These are phyloP conservation scores for Melampsora larici-populina DNA, from an alignment of 1,284 basidiomycete genomes.

Conservation along the genomic window DNA sequence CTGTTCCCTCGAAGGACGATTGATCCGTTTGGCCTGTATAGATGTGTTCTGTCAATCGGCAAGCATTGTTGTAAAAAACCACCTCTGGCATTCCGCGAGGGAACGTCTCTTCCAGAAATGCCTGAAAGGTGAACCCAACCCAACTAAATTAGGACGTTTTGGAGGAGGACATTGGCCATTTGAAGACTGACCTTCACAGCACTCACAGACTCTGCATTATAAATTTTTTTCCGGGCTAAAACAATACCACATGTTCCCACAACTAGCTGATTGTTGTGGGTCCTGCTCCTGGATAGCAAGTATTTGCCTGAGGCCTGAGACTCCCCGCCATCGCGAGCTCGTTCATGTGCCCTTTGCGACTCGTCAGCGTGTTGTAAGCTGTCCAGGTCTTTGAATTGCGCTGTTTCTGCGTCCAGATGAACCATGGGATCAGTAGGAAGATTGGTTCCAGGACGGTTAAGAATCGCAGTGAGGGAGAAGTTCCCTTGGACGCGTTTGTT, in stretches of 20 bases:
- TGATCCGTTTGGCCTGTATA: not conserved
- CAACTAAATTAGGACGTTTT: too few species aligned
- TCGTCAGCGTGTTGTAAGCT: too few species aligned
- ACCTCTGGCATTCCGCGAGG: not conserved
- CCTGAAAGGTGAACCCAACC: not conserved
- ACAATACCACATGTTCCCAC: not conserved
- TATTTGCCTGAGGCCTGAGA: not conserved
- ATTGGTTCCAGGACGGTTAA: too few species aligned
- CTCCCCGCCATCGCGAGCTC: not conserved
- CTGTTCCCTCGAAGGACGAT: not conserved
- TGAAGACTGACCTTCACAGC: not conserved
- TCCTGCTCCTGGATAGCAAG: not conserved
- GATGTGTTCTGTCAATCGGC: not conserved
- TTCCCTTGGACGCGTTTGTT: not conserved
- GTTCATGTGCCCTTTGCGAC: not conserved
- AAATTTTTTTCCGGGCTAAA: too few species aligned
- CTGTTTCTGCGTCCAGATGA: too few species aligned
- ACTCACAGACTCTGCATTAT: not conserved
- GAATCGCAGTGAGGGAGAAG: not conserved
- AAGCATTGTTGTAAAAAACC: not conserved
- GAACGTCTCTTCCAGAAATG: not conserved
- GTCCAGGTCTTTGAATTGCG: too few species aligned
- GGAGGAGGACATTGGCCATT: not conserved
- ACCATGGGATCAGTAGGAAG: too few species aligned
- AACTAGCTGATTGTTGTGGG: not conserved